phyloP scores from a whole-genome alignment of 495 filamentous ascomycete species.

The Bathelium albidoporum region DNA sequence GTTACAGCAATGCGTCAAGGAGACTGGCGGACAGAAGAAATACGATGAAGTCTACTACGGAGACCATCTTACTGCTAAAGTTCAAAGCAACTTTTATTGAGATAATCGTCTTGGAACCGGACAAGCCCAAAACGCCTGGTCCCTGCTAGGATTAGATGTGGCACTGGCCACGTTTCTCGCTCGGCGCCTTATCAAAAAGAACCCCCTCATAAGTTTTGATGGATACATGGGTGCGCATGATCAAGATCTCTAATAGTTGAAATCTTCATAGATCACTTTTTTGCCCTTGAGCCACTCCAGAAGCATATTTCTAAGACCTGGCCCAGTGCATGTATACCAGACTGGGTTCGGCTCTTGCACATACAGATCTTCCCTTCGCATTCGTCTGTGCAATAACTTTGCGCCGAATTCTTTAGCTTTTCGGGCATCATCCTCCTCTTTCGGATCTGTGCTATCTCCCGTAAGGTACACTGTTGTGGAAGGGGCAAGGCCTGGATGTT shows the following conservation, averaged over 20 bases:
- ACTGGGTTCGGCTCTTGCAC: slow-evolving; percentile 4
- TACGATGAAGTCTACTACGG: background rate
- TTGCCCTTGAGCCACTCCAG: slow-evolving; percentile 54
- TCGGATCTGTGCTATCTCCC: slow-evolving; percentile 23
- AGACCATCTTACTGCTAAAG: background rate
- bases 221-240: too few relatives aligned
- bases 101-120: background rate
- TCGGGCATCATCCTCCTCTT: slow-evolving; percentile 16
- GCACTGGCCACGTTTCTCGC: too few relatives aligned
- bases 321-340: slow-evolving; percentile 54
- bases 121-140: too few relatives aligned
- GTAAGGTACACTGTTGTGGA: slow-evolving; percentile 54
- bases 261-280: slow-evolving; percentile 57
- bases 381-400: slow-evolving; percentile 39
- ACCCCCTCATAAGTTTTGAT: too few relatives aligned
- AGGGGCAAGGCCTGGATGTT: slow-evolving; percentile 39
- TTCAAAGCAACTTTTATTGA: background rate
- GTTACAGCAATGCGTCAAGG: slow-evolving; percentile 4
- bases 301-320: slow-evolving; percentile 44
- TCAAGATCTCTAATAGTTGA: slow-evolving; percentile 57
- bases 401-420: slow-evolving; percentile 32
- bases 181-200: too few relatives aligned
- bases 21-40: background rate
- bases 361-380: slow-evolving; percentile 44
- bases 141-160: too few relatives aligned